A percentile compares a stretch with the other conserved stretches of the same genome.
Evolutionary conservation across 495 filamentous ascomycete species (phyloP).

Genomic region (Talaromyces wortmannii): DNA sequence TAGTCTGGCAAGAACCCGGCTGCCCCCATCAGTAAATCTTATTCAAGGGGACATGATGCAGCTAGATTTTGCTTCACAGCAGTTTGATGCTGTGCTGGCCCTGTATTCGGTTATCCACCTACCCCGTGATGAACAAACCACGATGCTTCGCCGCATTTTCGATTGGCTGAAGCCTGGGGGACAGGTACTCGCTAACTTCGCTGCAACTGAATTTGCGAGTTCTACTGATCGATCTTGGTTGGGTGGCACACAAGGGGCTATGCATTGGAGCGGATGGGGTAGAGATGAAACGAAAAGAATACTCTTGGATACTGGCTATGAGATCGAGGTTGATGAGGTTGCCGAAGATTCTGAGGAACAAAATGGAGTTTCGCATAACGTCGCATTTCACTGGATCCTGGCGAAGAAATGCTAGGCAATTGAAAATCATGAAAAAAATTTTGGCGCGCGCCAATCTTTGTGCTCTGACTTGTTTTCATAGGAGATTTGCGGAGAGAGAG

Average conservation of each 20-base stretch:
- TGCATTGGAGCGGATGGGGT: constrained; percentile 40
- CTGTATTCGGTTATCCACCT: constrained; percentile 41
- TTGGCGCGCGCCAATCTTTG: no score
- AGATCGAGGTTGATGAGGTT: no score
- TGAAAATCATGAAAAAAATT: no score
- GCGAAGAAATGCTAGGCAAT: no score
- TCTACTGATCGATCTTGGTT: constrained; percentile 15
- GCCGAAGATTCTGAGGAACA: no score
- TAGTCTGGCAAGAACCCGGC: constrained; percentile 15
- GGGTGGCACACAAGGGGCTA: constrained; percentile 13
- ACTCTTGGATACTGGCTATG: neutral
- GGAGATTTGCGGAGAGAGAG: no score
- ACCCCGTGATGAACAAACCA: constrained; percentile 28
- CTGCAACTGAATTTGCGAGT: constrained; percentile 12
- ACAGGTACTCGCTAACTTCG: constrained; percentile 30
- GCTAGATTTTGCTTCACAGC: constrained; percentile 16
- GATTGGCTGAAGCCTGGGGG: constrained; percentile 36
- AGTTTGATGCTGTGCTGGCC: constrained; percentile 31
- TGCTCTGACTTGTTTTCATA: no score
- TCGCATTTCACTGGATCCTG: no score
- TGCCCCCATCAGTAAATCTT: constrained; percentile 12
- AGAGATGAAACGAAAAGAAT: constrained; percentile 13
- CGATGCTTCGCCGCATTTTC: constrained; percentile 21
- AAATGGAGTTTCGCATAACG: no score
- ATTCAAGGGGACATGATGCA: constrained; percentile 35